Conservation (phyloP, 441 rosid genomes). For the Arabidopsis lyrata region DNA sequence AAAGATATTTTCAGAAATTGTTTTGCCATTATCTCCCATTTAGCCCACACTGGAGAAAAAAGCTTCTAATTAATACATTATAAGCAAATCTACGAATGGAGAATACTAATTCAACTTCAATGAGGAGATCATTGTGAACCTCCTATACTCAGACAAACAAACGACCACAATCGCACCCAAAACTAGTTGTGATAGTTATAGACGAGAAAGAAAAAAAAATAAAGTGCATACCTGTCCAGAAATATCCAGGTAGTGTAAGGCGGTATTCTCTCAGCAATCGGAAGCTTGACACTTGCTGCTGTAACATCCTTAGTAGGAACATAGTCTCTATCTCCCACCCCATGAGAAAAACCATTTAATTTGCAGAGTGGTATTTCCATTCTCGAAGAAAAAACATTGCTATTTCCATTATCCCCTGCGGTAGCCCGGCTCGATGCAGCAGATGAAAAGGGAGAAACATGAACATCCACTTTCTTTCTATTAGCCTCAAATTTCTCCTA, state of each 20-base stretch:
- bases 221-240: conserved; percentile 60
- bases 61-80: neutral
- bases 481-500: conserved; percentile 79
- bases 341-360: conserved; percentile 62
- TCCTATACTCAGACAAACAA: neutral
- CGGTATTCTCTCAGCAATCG: conserved; percentile 74
- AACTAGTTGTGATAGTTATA: conserved; percentile 2
- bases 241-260: conserved; percentile 96
- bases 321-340: conserved; percentile 72
- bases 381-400: conserved; percentile 51
- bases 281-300: conserved; percentile 61
- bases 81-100: neutral
- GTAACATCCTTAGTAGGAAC: conserved; percentile 66
- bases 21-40: conserved; percentile 1
- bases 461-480: conserved; percentile 59
- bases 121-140: conserved; percentile 14
- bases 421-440: conserved; percentile 54
- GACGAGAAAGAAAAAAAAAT: neutral
- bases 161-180: neutral
- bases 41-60: conserved; percentile 8
- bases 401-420: conserved; percentile 45
- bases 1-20: neutral
- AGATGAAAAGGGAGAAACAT: conserved; percentile 51
- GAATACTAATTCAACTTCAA: neutral
- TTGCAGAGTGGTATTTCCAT: conserved; percentile 66